Evolutionary conservation across 768 basidiomycete genomes (phyloP), one percentile per base, ranked within the genome.

Genomic region (Suillus luteus): DNA sequence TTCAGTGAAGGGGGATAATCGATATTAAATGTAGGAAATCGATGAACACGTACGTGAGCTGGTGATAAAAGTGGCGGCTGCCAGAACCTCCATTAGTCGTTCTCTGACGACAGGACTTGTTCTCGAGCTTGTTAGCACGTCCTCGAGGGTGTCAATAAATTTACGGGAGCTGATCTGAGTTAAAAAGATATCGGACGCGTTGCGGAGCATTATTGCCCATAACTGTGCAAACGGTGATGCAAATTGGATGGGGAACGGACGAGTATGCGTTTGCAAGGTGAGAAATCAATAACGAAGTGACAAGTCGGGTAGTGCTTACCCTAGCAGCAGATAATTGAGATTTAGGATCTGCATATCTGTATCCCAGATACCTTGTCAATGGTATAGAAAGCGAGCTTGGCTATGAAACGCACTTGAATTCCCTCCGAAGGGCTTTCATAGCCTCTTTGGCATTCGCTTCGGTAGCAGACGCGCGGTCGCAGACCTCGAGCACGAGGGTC

Each of bases 181-280:
- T 41, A 92, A 83, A 70, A 95, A 94, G 15, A 84, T 71, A 11
- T 89, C 86, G 0, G 87, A 84, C 3, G 88, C 88, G 71, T 96
- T 95, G 35, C 87, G 86, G 43, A 96, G 83, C 89, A 96, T 91
- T 68, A 96, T 89, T 2, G 93, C 89, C 95, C 94, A 96, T 8
- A 97, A 72, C 91, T 93, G 66, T 24, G 41, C 40, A 22, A 24
- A 59, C 9, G 22, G 12, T 40, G 57, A 55, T 69, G 9, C n/a
- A 22, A 55, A 61, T 6, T 54, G 27, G 46, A 59, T 9, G 58
- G 51, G 37, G 1, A n/a, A 49, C 9, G 24, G 24, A 40, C 9
- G 11, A 19, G 3, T 41, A 31, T 58, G 17, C 1, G 17, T 31
- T 19, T 31, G 1, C 24, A 41, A 58, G 5, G 38, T 58, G 61